Conservation (phyloP, 2,329 filamentous ascomycete species). For the Fusarium annulatum region DNA sequence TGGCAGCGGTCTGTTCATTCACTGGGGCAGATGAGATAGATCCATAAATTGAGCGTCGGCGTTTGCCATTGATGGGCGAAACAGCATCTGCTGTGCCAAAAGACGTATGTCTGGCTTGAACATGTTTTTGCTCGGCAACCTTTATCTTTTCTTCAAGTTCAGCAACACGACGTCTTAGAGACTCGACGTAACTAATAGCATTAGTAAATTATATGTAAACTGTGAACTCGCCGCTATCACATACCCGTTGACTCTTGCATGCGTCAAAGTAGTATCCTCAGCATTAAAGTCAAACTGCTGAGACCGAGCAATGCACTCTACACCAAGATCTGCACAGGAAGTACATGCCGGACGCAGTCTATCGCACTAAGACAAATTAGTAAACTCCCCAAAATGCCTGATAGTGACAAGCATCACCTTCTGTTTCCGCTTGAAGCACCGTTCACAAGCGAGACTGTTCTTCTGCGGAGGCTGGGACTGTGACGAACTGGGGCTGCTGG, state of each 20-base stretch:
- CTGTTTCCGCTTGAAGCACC: constrained; percentile 35
- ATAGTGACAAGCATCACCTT: not conserved
- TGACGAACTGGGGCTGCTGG: constrained; percentile 8
- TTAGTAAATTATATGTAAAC: not conserved
- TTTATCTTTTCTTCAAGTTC: constrained; percentile 21
- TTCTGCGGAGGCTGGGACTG: constrained; percentile 6
- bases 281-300: constrained; percentile 27
- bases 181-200: not conserved
- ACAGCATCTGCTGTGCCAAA: not conserved
- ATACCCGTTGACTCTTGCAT: constrained; percentile 17
- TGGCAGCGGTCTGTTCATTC: fast-evolving
- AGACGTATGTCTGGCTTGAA: not conserved
- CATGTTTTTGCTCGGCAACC: not conserved
- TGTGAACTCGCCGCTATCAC: fast-evolving
- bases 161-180: constrained; percentile 6
- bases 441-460: constrained; percentile 26
- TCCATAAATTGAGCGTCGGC: not conserved
- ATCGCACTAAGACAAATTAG: not conserved
- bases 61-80: not conserved
- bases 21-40: fast-evolving
- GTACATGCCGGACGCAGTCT: constrained; percentile 9
- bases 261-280: constrained; percentile 21
- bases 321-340: constrained; percentile 17
- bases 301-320: constrained; percentile 16
- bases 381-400: fast-evolving